These are phyloP conservation scores for Cadophora luteo-olivacea DNA, from an alignment of 2,329 filamentous ascomycete genomes.

Conservation along the genomic window DNA sequence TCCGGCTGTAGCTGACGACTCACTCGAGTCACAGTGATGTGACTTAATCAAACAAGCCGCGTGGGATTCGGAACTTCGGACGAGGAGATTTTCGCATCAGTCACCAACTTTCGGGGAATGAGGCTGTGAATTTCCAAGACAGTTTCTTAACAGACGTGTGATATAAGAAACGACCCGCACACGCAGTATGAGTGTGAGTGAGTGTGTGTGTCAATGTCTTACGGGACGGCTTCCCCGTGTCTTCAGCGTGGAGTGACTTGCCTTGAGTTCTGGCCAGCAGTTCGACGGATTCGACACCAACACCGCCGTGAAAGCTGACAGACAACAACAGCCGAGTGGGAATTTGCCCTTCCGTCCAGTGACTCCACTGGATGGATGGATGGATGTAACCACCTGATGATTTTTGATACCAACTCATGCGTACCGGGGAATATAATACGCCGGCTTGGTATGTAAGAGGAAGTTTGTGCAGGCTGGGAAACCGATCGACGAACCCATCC, in stretches of 20 bases:
- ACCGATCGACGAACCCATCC: background rate
- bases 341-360: background rate
- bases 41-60: conserved; percentile 1
- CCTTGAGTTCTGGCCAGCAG: background rate
- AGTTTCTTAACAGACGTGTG: background rate
- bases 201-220: background rate
- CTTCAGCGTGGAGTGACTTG: background rate
- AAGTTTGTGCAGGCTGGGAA: conserved; percentile 8
- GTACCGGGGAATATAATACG: background rate
- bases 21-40: conserved; percentile 1
- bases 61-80: conserved; percentile 1
- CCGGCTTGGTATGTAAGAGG: background rate
- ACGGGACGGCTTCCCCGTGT: conserved; percentile 2
- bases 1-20: background rate
- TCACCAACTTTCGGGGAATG: conserved; percentile 4
- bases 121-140: conserved; percentile 11
- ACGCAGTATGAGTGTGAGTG: no score
- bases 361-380: conserved; percentile 5
- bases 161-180: background rate
- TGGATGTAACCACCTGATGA: background rate
- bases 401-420: conserved; percentile 3
- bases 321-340: background rate
- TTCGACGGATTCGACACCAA: conserved; percentile 1
- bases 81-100: background rate
- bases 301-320: background rate